Percentiles rank a stretch among this genome's conserved stretches.
Conservation (phyloP, 352 stramenopile genomes). For the Phytophthora parvispora region DNA sequence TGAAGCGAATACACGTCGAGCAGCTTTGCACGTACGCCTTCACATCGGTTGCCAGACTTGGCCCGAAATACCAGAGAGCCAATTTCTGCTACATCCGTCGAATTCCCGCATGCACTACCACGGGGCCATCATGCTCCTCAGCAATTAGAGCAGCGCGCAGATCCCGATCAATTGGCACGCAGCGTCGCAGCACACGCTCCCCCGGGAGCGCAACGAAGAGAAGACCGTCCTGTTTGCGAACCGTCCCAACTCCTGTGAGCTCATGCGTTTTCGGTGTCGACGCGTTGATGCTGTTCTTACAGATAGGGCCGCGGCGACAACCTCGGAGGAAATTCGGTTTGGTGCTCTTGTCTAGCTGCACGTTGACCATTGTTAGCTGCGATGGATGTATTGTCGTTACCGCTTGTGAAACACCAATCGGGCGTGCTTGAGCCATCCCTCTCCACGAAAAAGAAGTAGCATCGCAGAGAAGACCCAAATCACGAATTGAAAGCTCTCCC, state of each 20-base stretch:
- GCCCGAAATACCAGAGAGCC: too few relatives aligned
- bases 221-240: not conserved
- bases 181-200: not conserved
- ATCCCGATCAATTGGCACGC: too few relatives aligned
- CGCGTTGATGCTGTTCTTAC: not conserved
- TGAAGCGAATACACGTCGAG: too few relatives aligned
- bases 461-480: not conserved
- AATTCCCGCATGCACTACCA: too few relatives aligned
- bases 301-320: not conserved
- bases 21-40: too few relatives aligned
- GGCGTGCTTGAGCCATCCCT: not conserved
- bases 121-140: too few relatives aligned
- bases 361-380: not conserved
- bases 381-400: not conserved
- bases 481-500: not conserved
- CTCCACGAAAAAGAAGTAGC: not conserved
- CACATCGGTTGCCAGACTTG: too few relatives aligned
- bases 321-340: not conserved
- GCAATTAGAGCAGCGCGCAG: too few relatives aligned
- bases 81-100: too few relatives aligned
- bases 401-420: not conserved
- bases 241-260: not conserved
- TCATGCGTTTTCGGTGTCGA: not conserved
- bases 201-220: too few relatives aligned
- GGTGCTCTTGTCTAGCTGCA: not conserved